These are phyloP conservation scores for Calocybe cyanea DNA, from an alignment of 768 basidiomycete genomes.

Conservation along the genomic window DNA sequence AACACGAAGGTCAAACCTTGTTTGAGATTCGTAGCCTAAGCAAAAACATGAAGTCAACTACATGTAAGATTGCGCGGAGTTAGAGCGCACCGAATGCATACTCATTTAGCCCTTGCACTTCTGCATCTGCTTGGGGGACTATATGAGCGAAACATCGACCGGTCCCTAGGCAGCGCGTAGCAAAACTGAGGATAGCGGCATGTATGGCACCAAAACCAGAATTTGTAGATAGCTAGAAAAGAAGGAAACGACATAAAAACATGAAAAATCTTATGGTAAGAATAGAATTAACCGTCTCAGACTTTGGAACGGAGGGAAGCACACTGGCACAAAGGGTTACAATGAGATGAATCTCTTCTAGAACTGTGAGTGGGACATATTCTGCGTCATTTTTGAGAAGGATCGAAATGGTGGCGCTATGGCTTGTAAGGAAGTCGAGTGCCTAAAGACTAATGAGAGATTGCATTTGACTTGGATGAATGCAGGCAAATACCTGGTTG, in stretches of 20 bases:
- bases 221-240: constrained; percentile 49
- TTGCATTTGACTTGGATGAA: no score
- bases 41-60: not conserved
- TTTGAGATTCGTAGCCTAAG: constrained; percentile 47
- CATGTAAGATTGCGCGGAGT: not conserved
- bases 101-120: constrained; percentile 50
- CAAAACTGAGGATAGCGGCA: constrained; percentile 68
- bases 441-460: constrained; percentile 40
- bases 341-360: constrained; percentile 81
- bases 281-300: constrained; percentile 88
- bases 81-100: constrained; percentile 49
- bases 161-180: constrained; percentile 64
- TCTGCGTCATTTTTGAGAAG: constrained; percentile 74
- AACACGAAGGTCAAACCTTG: constrained; percentile 59
- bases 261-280: no score
- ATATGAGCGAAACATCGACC: constrained; percentile 56
- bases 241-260: not conserved
- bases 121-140: constrained; percentile 62
- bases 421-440: constrained; percentile 75
- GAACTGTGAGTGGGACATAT: constrained; percentile 54
- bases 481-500: constrained; percentile 61
- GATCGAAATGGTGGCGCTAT: constrained; percentile 80
- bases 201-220: constrained; percentile 88
- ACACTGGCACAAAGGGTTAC: constrained; percentile 68
- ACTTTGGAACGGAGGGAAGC: constrained; percentile 66